These are phyloP conservation scores for Triangularia setosa DNA, from an alignment of 2,329 filamentous ascomycete genomes.

Conservation along the genomic window DNA sequence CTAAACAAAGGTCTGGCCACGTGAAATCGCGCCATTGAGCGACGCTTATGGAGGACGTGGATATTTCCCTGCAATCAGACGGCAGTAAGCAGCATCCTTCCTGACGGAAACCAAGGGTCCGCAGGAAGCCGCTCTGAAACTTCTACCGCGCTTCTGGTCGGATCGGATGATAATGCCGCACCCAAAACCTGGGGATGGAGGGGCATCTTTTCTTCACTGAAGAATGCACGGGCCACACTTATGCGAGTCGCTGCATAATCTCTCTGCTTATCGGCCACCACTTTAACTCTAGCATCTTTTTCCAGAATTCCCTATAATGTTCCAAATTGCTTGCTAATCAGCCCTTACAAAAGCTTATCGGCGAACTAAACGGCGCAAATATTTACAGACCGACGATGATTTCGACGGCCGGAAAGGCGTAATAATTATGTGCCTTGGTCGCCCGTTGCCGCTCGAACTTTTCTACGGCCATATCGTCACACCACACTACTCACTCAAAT, in stretches of 20 bases:
- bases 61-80: too few species aligned
- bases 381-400: neutral
- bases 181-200: neutral
- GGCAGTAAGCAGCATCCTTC: neutral
- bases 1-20: neutral
- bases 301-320: neutral
- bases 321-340: neutral
- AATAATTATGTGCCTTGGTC: neutral
- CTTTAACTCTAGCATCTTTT: neutral
- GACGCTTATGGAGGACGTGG: neutral
- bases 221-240: neutral
- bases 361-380: neutral
- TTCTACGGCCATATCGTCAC: neutral
- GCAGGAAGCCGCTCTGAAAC: neutral
- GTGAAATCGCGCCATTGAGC: neutral
- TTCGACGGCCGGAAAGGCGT: neutral
- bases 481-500: neutral
- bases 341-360: neutral
- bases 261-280: neutral
- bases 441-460: neutral
- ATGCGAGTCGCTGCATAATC: neutral
- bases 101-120: neutral
- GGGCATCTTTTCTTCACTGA: neutral
- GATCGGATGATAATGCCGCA: neutral
- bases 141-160: neutral